Percentiles rank a stretch among this genome's conserved stretches.
Conservation (phyloP, 2,329 filamentous ascomycete species). For the Talaromyces sp. region DNA sequence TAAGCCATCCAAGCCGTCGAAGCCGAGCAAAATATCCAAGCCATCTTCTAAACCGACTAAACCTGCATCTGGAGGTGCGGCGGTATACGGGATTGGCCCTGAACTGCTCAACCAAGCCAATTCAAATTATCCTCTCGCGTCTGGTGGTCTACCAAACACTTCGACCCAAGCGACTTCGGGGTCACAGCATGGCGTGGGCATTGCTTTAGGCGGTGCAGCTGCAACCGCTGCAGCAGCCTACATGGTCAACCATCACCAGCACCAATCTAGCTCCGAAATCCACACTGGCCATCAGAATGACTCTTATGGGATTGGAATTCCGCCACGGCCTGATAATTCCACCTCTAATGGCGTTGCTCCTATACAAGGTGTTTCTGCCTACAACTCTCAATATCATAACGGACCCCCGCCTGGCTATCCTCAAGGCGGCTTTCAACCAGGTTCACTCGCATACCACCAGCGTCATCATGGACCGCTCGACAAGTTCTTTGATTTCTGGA, state of each 20-base stretch:
- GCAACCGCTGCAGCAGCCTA: slow-evolving; percentile 41
- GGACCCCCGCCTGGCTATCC: slow-evolving; percentile 5
- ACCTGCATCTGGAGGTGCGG: slow-evolving; percentile 15
- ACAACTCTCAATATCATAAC: neutral
- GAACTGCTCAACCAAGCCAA: slow-evolving; percentile 20
- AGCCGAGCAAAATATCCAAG: slow-evolving; percentile 28
- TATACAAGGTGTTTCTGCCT: neutral
- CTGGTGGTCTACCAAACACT: slow-evolving; percentile 14
- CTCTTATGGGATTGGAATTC: slow-evolving; percentile 7
- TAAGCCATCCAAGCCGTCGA: slow-evolving; percentile 26
- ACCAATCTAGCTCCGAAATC: slow-evolving; percentile 22
- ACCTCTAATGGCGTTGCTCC: slow-evolving; percentile 10
- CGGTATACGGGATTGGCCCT: slow-evolving; percentile 41
- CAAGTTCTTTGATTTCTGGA: slow-evolving; percentile 58
- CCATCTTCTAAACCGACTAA: slow-evolving; percentile 7
- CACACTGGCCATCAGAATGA: slow-evolving; percentile 4
- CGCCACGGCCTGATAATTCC: slow-evolving; percentile 1
- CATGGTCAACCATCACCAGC: slow-evolving; percentile 32
- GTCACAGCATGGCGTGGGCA: slow-evolving; percentile 24
- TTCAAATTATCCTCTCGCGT: slow-evolving; percentile 17
- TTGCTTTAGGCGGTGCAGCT: slow-evolving; percentile 34
- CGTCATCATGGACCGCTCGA: slow-evolving; percentile 54
- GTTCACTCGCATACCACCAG: slow-evolving; percentile 45
- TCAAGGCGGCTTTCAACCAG: slow-evolving; percentile 25
- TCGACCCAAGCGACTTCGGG: slow-evolving; percentile 18